Base-by-base conservation (phyloP, 2,329 filamentous ascomycete genomes). In the Aureobasidium subglaciale region DNA sequence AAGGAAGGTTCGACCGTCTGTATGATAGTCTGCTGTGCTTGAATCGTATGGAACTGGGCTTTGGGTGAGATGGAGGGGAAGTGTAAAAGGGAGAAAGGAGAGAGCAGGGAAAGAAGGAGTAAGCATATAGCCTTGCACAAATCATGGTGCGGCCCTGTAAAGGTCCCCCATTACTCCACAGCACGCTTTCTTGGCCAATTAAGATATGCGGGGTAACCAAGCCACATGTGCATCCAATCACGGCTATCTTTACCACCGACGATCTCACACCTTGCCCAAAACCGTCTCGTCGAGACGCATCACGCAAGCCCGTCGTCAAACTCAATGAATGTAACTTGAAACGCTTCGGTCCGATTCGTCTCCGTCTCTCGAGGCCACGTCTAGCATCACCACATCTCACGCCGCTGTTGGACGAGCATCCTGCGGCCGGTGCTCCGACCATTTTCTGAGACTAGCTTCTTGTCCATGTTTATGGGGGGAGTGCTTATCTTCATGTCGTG, bases 301-400 rank as follows among this genome's bases (percentile, higher is more conserved):
- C 46, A 37, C 32, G 22, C 34, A 50, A 27, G 46, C 34, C 24
- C 46, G 3, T 13, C 11, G 22, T n/a, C 25, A 32, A 53, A 53
- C 48, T 53, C 48, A 53, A 53, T 41, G 15, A 9, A n/a, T 24
- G 37, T 35, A 18, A 29, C 35, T 27, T 16, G 16, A 53, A 52
- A 52, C 48, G 37, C 48, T 41, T 32, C 48, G 48, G 48, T 53
- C 48, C 48, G 48, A 53, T 53, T 41, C 25, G 37, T 35, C 18
- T 53, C 18, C 4, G 6, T 53, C 18, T 32, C 35, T 9, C 7
- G 1, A 20, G 20, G 22, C 22, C 22, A 29, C 35, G 27, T 41
- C 22, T 35, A 27, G 24, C 20, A 27, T 24, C 35, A 41, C 48
- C 35, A 53, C 37, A 41, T 41, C 34, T 52, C 48, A 52, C 48